Evolutionary conservation across 768 basidiomycete genomes (phyloP), one percentile per base, ranked within the genome.

Genomic region (Leccinum subtestaceum): DNA sequence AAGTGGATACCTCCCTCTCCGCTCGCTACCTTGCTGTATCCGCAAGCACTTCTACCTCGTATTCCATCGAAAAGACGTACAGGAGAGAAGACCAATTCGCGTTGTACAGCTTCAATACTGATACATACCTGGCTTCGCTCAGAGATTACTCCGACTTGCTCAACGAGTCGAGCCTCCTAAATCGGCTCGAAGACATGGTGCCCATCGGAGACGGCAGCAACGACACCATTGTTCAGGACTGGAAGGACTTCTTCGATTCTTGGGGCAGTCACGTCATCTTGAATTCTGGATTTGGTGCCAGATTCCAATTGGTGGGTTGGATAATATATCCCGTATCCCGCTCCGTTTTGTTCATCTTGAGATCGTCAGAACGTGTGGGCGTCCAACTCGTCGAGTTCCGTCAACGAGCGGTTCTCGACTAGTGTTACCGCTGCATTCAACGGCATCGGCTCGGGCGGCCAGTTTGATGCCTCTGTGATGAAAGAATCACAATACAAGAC

Each of bases 91-190:
- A 55, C 15, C 63, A 64, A 47, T 63, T 43, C 36, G 63, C 63
- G n/a, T 52, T 64, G 57, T 64, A 64, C 55, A 59, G 62, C 13
- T 64, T 62, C 54, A 64, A 63, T 40, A 45, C 62, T 1, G 53
- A 60, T 32, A 52, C 50, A 2, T 64, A 64, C 52, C 48, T 56
- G 3, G 63, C 63, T 32, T 51, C 50, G 15, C 17, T 64, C 38
- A 52, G 49, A 48, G 23, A 64, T 25, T 64, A 64, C 13, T 47
- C 9, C 8, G 50, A 57, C 56, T 25, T 60, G 43, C 51, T 56
- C 17, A 50, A 52, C 15, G 51, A 58, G 52, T 27, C 29, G 5
- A 25, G 40, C 23, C 57, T 58, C 21, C 11, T 32, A 19, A 53
- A 9, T 2, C 34, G 57, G 43, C 57, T 58, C 15, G 27, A 43